These are phyloP conservation scores for Penicillium sp. DNA, from an alignment of 2,329 filamentous ascomycete species.

Conservation along the genomic window DNA sequence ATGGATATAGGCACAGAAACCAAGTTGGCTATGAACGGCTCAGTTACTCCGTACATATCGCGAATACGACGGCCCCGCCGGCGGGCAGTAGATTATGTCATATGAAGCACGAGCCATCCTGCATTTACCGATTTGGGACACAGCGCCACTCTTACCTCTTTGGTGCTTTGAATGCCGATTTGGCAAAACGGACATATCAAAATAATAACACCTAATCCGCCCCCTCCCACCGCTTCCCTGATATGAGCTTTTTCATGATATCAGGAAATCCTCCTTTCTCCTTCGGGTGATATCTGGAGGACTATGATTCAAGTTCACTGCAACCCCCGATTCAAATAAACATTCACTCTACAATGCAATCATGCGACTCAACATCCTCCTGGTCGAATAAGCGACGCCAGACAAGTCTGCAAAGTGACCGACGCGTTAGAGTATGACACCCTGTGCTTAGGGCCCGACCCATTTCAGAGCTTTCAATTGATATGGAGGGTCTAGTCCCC, in stretches of 20 bases:
- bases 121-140: conserved; percentile 12
- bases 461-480: neutral
- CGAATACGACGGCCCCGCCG: neutral
- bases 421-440: conserved; percentile 6
- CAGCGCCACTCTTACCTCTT: conserved; percentile 1
- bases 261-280: neutral
- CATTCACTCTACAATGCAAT: neutral
- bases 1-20: neutral
- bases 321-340: neutral
- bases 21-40: neutral
- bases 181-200: neutral
- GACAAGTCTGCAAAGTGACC: conserved; percentile 3
- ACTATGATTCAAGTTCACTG: neutral
- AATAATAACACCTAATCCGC: neutral
- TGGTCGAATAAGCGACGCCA: conserved; percentile 7
- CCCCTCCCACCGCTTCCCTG: neutral
- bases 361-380: neutral
- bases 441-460: neutral
- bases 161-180: neutral
- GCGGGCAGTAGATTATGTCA: conserved; percentile 3
- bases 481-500: neutral
- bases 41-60: neutral
- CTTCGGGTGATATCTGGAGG: neutral
- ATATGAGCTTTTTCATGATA: neutral
- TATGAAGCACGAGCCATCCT: conserved; percentile 10